Evolutionary conservation across 768 basidiomycete species (phyloP).

Genomic region (Russula abietina): DNA sequence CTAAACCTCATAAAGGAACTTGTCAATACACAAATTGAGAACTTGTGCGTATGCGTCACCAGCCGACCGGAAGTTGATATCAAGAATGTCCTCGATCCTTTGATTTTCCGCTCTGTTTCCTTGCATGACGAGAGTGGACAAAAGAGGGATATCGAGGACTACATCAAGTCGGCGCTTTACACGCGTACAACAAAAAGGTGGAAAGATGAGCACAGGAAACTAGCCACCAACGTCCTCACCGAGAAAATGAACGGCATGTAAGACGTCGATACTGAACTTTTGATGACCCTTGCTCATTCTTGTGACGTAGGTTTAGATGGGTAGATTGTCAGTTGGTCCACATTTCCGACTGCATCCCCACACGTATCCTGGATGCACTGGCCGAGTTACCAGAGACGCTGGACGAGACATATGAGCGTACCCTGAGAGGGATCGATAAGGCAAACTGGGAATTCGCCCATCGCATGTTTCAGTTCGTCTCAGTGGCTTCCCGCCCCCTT

Average conservation of each 20-base stretch:
- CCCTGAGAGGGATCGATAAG: not conserved
- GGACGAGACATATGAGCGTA: not conserved
- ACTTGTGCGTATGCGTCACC: not conserved
- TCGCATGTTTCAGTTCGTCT: not conserved
- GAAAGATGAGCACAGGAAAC: not conserved
- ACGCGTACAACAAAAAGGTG: not conserved
- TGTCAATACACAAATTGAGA: not conserved
- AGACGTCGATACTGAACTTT: not conserved
- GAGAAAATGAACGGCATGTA: not conserved
- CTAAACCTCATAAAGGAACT: not conserved
- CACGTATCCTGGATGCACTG: not conserved
- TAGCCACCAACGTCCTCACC: not conserved
- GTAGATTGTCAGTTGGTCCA: not conserved
- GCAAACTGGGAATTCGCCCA: not conserved
- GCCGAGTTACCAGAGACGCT: not conserved
- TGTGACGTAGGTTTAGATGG: not conserved
- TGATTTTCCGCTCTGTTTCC: not conserved
- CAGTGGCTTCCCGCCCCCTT: not conserved
- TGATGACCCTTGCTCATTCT: not conserved
- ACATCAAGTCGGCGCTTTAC: not conserved
- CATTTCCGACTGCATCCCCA: not conserved
- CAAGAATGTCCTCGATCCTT: not conserved
- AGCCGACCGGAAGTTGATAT: not conserved
- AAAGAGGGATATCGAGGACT: not conserved
- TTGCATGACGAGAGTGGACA: not conserved